Evolutionary conservation across 495 filamentous ascomycete species (phyloP).

Genomic region (Letharia columbiana): DNA sequence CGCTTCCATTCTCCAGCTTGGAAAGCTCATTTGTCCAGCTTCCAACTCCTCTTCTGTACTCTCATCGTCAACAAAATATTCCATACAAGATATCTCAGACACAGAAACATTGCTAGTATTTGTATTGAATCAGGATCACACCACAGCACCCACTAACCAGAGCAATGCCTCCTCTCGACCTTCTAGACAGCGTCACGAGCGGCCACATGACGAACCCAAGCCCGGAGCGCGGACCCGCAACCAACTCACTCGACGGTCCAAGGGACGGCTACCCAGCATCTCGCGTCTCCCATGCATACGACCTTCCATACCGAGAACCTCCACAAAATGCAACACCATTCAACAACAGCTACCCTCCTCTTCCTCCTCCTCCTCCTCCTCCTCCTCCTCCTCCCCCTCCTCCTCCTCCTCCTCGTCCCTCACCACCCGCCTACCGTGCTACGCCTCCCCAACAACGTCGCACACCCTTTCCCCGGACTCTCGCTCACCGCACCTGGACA

Average conservation of each 20-base stretch:
- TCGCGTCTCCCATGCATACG: not conserved
- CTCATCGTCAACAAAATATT: not conserved
- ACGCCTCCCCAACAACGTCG: not conserved
- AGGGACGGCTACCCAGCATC: not conserved
- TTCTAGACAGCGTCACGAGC: not conserved
- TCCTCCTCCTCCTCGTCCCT: not conserved
- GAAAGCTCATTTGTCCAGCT: not conserved
- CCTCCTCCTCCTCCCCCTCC: no score
- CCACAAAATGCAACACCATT: not conserved
- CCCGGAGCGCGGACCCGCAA: conserved; percentile 1
- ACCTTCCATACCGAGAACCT: no score
- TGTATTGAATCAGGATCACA: not conserved
- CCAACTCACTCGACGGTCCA: not conserved
- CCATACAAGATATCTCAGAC: not conserved
- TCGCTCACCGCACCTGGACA: not conserved
- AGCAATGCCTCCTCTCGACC: not conserved
- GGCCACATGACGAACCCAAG: not conserved
- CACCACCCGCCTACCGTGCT: not conserved
- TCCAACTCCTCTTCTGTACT: not conserved
- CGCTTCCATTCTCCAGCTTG: not conserved
- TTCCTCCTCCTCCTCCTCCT: no score
- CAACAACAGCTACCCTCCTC: not conserved
- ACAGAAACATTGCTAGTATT: not conserved
- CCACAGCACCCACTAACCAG: not conserved
- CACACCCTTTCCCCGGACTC: no score